Evolutionary conservation across 2,329 filamentous ascomycete species (phyloP).

Genomic region (Ilyonectria sp.): DNA sequence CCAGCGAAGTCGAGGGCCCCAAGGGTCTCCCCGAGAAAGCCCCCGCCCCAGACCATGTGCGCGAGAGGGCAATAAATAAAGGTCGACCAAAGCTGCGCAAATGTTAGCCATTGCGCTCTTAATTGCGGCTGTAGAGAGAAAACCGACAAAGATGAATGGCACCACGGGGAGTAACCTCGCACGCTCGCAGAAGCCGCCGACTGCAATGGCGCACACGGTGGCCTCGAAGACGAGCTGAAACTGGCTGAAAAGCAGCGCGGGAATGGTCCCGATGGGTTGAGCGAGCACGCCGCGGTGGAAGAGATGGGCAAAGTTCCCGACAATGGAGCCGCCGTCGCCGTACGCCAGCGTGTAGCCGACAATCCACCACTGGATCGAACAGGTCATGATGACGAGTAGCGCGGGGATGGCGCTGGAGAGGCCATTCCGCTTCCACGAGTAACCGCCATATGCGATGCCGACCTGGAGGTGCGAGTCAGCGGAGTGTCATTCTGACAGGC

Average conservation of each 20-base stretch:
- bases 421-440: slow-evolving; percentile 35
- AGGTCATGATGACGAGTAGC: slow-evolving; percentile 36
- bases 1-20: slow-evolving; percentile 37
- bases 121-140: too few relatives aligned
- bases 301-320: slow-evolving; percentile 28
- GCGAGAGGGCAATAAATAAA: slow-evolving; percentile 39
- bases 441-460: slow-evolving; percentile 36
- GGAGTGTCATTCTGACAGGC: background rate
- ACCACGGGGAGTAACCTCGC: slow-evolving; percentile 33
- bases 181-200: slow-evolving; percentile 35
- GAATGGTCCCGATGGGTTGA: slow-evolving; percentile 34
- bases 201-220: slow-evolving; percentile 35
- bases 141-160: slow-evolving; percentile 34
- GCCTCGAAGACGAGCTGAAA: slow-evolving; percentile 40
- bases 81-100: slow-evolving; percentile 31
- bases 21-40: slow-evolving; percentile 33
- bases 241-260: slow-evolving; percentile 36
- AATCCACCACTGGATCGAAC: slow-evolving; percentile 37
- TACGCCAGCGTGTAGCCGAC: slow-evolving; percentile 38
- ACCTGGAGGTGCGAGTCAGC: slow-evolving; percentile 27
- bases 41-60: slow-evolving; percentile 39
- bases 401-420: slow-evolving; percentile 33
- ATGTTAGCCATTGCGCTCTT: background rate
- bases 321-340: slow-evolving; percentile 32
- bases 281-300: slow-evolving; percentile 37